A percentile compares a stretch with the other conserved stretches of the same genome.
phyloP scores from a whole-genome alignment of 1,284 basidiomycete genomes.

The Austroboletus niveus region DNA sequence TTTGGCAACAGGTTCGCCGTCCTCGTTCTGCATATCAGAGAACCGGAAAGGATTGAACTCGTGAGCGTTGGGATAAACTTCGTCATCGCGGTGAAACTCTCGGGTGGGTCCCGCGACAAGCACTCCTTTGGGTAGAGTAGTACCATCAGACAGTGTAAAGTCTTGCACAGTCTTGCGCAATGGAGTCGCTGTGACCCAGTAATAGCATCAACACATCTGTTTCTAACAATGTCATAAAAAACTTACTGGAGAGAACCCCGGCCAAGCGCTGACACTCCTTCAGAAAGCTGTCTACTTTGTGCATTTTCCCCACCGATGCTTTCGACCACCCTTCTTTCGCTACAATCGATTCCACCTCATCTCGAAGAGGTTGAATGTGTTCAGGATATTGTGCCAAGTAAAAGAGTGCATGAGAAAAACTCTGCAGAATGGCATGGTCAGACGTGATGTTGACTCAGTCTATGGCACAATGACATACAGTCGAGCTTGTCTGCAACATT shows the following conservation, averaged over 20 bases:
- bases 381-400: constrained; percentile 38
- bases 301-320: constrained; percentile 37
- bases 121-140: neutral
- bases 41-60: neutral
- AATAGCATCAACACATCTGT: neutral
- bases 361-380: constrained; percentile 37
- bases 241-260: constrained; percentile 28
- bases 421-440: constrained; percentile 5
- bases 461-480: neutral
- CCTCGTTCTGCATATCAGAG: neutral
- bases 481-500: constrained; percentile 8
- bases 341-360: constrained; percentile 37
- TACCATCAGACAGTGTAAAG: neutral
- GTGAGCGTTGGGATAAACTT: neutral
- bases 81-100: neutral
- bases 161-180: neutral
- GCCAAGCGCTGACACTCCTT: constrained; percentile 39
- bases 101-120: neutral
- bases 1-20: neutral
- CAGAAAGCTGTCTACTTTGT: constrained; percentile 46
- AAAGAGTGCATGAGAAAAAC: constrained; percentile 37
- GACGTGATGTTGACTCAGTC: neutral
- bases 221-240: neutral
- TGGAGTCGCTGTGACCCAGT: neutral
- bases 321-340: constrained; percentile 43